Percentiles rank a stretch among this genome's conserved stretches.
These are phyloP conservation scores for Aspergillus novofumigatus DNA, from an alignment of 2,329 filamentous ascomycete genomes.

Conservation along the genomic window DNA sequence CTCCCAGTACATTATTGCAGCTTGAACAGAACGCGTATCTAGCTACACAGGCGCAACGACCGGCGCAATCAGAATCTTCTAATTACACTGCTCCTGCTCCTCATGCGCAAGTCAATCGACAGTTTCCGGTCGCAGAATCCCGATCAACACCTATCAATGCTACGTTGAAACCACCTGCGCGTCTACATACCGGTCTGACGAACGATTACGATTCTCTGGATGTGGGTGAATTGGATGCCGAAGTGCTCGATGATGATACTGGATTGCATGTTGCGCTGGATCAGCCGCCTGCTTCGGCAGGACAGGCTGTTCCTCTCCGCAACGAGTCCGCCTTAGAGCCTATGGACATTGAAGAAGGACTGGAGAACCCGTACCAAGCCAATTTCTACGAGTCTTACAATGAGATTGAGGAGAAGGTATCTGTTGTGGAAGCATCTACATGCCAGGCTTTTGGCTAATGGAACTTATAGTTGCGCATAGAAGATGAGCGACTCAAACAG, in stretches of 20 bases:
- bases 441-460: constrained; percentile 12
- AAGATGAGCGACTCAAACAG: constrained; percentile 38
- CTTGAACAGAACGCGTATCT: constrained; percentile 44
- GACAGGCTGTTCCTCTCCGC: constrained; percentile 2
- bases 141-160: constrained; percentile 10
- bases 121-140: constrained; percentile 2
- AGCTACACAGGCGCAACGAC: constrained; percentile 38
- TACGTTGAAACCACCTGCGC: constrained; percentile 24
- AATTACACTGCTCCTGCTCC: not conserved
- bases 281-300: constrained; percentile 7
- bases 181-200: constrained; percentile 32
- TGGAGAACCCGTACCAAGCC: not conserved
- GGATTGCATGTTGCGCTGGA: constrained; percentile 8
- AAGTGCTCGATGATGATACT: constrained; percentile 37
- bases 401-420: constrained; percentile 25
- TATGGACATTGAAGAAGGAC: constrained; percentile 16
- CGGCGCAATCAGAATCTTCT: constrained; percentile 12
- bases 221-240: constrained; percentile 42
- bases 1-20: constrained; percentile 39
- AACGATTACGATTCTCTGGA: constrained; percentile 42
- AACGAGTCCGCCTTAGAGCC: constrained; percentile 13
- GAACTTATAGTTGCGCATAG: constrained; percentile 30
- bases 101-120: not conserved
- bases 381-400: constrained; percentile 11
- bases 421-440: not conserved